Evolutionary conservation across 768 basidiomycete species (phyloP), one percentile per base, ranked within the genome.

Genomic region (Mycena galericulata): DNA sequence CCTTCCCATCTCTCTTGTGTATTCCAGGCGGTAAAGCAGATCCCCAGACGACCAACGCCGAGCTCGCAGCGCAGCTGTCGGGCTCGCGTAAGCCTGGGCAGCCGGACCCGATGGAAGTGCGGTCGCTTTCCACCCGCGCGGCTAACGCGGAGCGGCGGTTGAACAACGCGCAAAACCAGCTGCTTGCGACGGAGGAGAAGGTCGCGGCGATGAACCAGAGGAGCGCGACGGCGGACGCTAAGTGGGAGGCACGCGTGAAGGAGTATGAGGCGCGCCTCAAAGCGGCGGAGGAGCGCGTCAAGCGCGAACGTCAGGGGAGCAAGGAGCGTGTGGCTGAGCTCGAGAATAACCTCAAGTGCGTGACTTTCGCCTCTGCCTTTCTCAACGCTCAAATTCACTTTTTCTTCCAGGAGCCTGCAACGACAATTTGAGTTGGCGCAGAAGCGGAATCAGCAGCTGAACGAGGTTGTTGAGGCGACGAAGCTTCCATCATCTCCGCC

Each of bases 201-300:
- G 86, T 97, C 54, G 89, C 91, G 1, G 78, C 82, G 43, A 86
- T 93, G 79, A 92, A 91, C 71, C 85, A 90, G 80, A 92, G 90
- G 83, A 92, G 86, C 40, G 82, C 84, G 0, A 83, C 82, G 0
- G 92, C 93, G 0, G 96, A 98, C 72, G 83, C 81, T 58, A 97
- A 97, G 79, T 99, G 97, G 96, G 96, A 97, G 74, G 94, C 92
- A 0, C 85, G 97, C n/a, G 94, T 99, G 49, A 92, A 91, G 78
- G 97, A 99, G 79, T 96, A 97, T 74, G 95, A 98, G 80, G 77
- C 88, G 17, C 82, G 93, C 20, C 75, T 96, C 69, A 91, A 90
- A 77, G 89, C 90, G 0, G 94, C 94, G 0, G 95, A 96, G 74
- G 97, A 99, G 84, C 91, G 90, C 76, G 90, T 95, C 71, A 98